Conservation (phyloP, 306 rosid genomes). For the Quercus aquifolioides region DNA sequence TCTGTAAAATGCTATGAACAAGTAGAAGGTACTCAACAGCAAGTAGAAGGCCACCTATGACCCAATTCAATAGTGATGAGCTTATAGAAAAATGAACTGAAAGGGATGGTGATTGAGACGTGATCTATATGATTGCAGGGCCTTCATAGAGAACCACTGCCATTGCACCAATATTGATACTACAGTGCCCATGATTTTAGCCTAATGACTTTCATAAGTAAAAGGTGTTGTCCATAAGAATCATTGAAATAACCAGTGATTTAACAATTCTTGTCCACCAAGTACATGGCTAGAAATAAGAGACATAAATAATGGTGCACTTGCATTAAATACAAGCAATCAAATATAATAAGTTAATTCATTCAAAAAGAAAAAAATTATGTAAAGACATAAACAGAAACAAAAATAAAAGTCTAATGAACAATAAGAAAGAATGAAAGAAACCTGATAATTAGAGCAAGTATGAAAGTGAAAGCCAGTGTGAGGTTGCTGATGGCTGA, state of each 20-base stretch:
- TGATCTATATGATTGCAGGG: conserved; percentile 10
- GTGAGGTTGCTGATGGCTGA: conserved; percentile 44
- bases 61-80: conserved; percentile 36
- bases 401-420: not conserved
- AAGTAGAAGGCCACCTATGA: conserved; percentile 44
- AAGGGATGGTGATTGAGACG: not conserved
- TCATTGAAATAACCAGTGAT: not conserved
- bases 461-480: conserved; percentile 52
- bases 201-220: not conserved
- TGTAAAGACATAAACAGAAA: not conserved
- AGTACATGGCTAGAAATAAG: not conserved
- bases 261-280: not conserved
- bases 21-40: conserved; percentile 18
- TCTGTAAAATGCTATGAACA: not conserved
- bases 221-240: no score
- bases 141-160: conserved; percentile 52
- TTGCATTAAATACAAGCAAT: not conserved
- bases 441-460: conserved; percentile 57
- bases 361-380: no score
- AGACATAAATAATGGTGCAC: not conserved
- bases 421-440: not conserved
- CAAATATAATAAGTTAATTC: no score
- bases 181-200: conserved; percentile 45
- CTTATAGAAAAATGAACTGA: not conserved
- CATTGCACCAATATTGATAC: conserved; percentile 53